Evolutionary conservation across 148 eudicot genomes (phyloP).

Genomic region (Mesembryanthemum crystallinum): DNA sequence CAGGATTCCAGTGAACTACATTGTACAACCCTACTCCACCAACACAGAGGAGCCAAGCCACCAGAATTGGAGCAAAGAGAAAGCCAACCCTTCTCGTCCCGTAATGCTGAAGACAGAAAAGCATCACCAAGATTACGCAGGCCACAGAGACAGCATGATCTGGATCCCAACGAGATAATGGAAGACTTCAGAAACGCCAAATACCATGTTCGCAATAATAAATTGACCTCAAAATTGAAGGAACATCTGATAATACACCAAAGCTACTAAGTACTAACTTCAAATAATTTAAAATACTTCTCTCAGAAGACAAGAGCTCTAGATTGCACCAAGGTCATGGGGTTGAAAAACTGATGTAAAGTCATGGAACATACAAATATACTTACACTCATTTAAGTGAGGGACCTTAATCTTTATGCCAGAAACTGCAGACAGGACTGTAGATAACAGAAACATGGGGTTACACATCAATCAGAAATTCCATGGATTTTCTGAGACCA

Average conservation of each 20-base stretch:
- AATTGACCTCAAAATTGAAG: not conserved
- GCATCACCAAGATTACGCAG: slow-evolving; percentile 38
- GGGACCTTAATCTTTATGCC: slow-evolving; percentile 41
- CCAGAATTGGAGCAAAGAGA: slow-evolving; percentile 51
- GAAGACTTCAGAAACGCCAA: not conserved
- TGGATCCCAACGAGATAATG: slow-evolving; percentile 20
- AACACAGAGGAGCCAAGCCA: slow-evolving; percentile 45
- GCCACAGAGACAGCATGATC: slow-evolving; percentile 31
- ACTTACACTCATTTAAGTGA: slow-evolving; percentile 39
- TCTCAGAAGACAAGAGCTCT: not conserved
- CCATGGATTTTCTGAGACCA: not conserved
- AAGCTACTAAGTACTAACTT: not conserved
- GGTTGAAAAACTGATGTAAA: not conserved
- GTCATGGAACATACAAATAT: not conserved
- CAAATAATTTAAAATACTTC: not conserved
- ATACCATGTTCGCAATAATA: not conserved
- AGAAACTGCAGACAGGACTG: slow-evolving; percentile 54
- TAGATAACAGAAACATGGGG: slow-evolving; percentile 15
- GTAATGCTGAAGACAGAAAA: slow-evolving; percentile 46
- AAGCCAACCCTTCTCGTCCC: slow-evolving; percentile 47
- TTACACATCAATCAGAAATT: slow-evolving; percentile 6
- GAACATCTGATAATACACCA: not conserved
- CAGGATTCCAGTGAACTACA: slow-evolving; percentile 43
- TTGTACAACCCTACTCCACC: slow-evolving; percentile 48
- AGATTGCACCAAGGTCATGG: not conserved